Percentiles rank a stretch among this genome's conserved stretches.
Conservation (phyloP, 1,284 basidiomycete species). For the Ganoderma sp. region DNA sequence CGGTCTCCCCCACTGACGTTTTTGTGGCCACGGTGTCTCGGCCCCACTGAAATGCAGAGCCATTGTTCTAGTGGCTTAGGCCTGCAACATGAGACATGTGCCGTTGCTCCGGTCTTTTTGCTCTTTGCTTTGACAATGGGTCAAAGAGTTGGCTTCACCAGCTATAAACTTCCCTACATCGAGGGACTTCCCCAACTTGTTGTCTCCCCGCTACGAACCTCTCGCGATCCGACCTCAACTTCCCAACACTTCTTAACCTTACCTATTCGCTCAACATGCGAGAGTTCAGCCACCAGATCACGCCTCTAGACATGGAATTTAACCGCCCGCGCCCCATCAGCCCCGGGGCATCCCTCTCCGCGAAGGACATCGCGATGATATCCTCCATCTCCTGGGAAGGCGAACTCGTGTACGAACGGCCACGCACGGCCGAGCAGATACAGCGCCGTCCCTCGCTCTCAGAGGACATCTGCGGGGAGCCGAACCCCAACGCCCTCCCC, state of each 20-base stretch:
- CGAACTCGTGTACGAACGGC: slow-evolving; percentile 24
- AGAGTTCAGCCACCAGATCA: slow-evolving; percentile 13
- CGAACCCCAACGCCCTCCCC: slow-evolving; percentile 15
- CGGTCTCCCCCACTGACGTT: slow-evolving; percentile 9
- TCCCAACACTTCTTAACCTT: slow-evolving; percentile 8
- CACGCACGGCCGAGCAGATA: slow-evolving; percentile 24
- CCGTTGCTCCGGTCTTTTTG: slow-evolving; percentile 23
- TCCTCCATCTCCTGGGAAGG: slow-evolving; percentile 26
- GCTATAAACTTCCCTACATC: slow-evolving; percentile 21
- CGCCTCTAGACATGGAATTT: slow-evolving; percentile 25
- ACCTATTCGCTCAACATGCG: slow-evolving; percentile 16
- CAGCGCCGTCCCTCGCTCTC: slow-evolving; percentile 26
- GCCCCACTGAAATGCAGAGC: slow-evolving; percentile 2
- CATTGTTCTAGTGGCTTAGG: slow-evolving; percentile 7
- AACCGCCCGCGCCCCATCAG: slow-evolving; percentile 23
- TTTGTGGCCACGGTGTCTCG: slow-evolving; percentile 7
- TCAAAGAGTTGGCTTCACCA: slow-evolving; percentile 12
- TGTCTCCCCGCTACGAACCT: slow-evolving; percentile 13
- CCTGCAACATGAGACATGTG: slow-evolving; percentile 16
- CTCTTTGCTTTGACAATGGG: slow-evolving; percentile 20
- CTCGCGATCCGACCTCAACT: slow-evolving; percentile 4
- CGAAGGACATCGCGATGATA: slow-evolving; percentile 26
- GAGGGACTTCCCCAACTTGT: slow-evolving; percentile 7
- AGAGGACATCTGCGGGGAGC: slow-evolving; percentile 2
- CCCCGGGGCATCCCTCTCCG: slow-evolving; percentile 27